These are phyloP conservation scores for Ganoderma meredithae DNA, from an alignment of 1,284 basidiomycete species.

Conservation along the genomic window DNA sequence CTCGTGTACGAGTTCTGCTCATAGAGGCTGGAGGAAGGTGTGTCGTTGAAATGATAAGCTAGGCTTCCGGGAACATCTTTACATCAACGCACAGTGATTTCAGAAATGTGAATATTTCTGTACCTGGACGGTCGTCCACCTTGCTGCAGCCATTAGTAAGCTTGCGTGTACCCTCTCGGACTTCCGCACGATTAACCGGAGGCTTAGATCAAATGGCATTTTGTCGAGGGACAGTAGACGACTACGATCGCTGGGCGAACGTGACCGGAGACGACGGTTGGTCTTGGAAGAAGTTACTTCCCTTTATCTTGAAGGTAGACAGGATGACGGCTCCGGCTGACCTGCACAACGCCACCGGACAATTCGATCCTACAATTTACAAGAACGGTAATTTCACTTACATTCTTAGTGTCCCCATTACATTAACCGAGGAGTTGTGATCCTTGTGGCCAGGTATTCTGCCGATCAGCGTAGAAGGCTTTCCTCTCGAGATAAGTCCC, in stretches of 20 bases:
- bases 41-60: neutral
- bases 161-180: conserved; percentile 10
- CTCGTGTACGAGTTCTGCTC: conserved; percentile 31
- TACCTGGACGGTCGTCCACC: neutral
- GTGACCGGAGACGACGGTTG: conserved; percentile 41
- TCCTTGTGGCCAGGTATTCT: conserved; percentile 36
- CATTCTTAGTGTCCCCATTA: conserved; percentile 3
- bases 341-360: conserved; percentile 21
- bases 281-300: conserved; percentile 39
- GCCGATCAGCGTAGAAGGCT: conserved; percentile 44
- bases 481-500: conserved; percentile 9
- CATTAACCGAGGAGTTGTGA: conserved; percentile 31
- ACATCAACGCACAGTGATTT: conserved; percentile 7
- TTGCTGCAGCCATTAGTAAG: conserved; percentile 34
- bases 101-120: conserved; percentile 5
- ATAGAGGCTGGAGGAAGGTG: conserved; percentile 37
- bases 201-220: conserved; percentile 50
- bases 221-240: conserved; percentile 48
- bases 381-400: conserved; percentile 14
- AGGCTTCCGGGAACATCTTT: no score
- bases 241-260: conserved; percentile 39
- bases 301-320: conserved; percentile 34
- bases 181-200: conserved; percentile 10
- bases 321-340: conserved; percentile 25
- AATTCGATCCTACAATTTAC: conserved; percentile 25